Evolutionary conservation across 768 basidiomycete species (phyloP).

Genomic region (Suillus placidus): DNA sequence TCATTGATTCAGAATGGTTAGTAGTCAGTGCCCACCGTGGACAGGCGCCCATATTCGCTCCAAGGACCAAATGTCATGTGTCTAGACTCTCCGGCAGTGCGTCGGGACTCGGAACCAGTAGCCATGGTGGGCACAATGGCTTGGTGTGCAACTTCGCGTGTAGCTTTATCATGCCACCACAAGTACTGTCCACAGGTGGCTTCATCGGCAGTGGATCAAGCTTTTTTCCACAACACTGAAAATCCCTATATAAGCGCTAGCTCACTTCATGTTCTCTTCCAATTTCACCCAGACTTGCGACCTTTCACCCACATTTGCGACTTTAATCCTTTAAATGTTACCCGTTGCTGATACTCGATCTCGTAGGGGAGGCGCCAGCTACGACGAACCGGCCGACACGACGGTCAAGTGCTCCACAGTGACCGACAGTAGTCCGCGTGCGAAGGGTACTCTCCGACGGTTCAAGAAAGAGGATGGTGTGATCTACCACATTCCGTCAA

Average conservation of each 20-base stretch:
- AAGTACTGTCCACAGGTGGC: background rate
- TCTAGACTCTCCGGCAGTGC: too few relatives aligned
- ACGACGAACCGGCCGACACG: background rate
- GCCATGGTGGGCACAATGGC: too few relatives aligned
- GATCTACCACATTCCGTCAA: background rate
- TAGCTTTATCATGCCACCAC: background rate
- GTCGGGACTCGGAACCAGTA: too few relatives aligned
- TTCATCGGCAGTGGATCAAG: background rate
- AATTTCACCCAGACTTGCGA: background rate
- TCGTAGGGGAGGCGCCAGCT: background rate
- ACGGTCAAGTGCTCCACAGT: background rate
- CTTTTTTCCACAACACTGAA: background rate
- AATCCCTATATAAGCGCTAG: background rate
- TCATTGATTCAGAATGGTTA: too few relatives aligned
- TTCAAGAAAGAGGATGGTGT: conserved; percentile 1
- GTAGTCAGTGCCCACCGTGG: too few relatives aligned
- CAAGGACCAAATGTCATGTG: too few relatives aligned
- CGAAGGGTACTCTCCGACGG: background rate
- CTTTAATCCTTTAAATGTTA: background rate
- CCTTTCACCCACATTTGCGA: too few relatives aligned
- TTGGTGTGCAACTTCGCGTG: background rate
- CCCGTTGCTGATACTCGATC: background rate
- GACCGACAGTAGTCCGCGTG: background rate
- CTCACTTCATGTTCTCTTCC: background rate
- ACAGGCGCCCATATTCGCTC: too few relatives aligned